Conservation (phyloP, 495 filamentous ascomycete species). For the Xanthoparmelia taractica region DNA sequence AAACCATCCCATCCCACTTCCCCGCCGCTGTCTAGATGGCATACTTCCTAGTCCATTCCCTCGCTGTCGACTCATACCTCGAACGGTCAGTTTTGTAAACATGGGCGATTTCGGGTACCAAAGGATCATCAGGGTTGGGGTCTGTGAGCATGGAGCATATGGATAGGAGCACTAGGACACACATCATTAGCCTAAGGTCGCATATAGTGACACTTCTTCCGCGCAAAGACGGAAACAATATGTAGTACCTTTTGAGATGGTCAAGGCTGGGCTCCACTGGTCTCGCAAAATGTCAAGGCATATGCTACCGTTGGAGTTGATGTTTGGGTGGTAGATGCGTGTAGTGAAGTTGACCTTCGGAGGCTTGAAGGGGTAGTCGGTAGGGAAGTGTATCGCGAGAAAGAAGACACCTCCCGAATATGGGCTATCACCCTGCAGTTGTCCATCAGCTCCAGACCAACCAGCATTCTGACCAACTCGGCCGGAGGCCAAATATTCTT, state of each 20-base stretch:
- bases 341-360: slow-evolving; percentile 99
- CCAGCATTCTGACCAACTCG: background rate
- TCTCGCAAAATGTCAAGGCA: slow-evolving; percentile 96
- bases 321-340: slow-evolving; percentile 98
- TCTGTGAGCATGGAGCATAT: slow-evolving; percentile 99
- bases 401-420: slow-evolving; percentile 98
- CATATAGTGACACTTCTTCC: background rate
- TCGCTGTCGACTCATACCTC: slow-evolving; percentile 90
- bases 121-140: slow-evolving; percentile 96
- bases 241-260: slow-evolving; percentile 87
- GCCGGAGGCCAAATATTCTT: background rate
- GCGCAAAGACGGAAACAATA: background rate
- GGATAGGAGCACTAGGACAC: slow-evolving; percentile 71
- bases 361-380: slow-evolving; percentile 99
- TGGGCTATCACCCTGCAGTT: slow-evolving; percentile 71
- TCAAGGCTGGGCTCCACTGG: slow-evolving; percentile 97
- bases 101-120: slow-evolving; percentile 97
- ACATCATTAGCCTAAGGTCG: background rate
- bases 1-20: background rate
- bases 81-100: slow-evolving; percentile 99
- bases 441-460: slow-evolving; percentile 2
- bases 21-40: slow-evolving; percentile 56
- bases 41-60: slow-evolving; percentile 99
- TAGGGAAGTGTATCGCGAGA: slow-evolving; percentile 95
- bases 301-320: slow-evolving; percentile 99